Evolutionary conservation across 129 eudicot species (phyloP).

Genomic region (Sambucus nigra): DNA sequence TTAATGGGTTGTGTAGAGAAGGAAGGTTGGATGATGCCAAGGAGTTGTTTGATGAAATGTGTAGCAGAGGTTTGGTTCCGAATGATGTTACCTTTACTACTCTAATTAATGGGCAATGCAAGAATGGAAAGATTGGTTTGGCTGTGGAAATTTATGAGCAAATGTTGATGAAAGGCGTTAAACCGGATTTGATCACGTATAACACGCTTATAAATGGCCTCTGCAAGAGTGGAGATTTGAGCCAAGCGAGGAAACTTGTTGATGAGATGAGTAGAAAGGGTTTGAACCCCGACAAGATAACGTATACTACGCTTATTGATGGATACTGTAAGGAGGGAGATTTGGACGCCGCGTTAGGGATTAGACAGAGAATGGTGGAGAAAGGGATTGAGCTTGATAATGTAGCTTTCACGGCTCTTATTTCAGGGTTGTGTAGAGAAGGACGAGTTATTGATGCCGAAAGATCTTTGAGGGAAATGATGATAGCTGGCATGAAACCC

Average conservation of each 20-base stretch:
- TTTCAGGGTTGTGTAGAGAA: slow-evolving; percentile 65
- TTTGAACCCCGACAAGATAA: slow-evolving; percentile 63
- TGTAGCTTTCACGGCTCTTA: slow-evolving; percentile 73
- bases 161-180: slow-evolving; percentile 44
- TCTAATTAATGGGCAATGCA: slow-evolving; percentile 66
- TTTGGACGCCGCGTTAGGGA: slow-evolving; percentile 41
- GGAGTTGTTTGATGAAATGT: slow-evolving; percentile 58
- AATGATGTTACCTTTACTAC: slow-evolving; percentile 71
- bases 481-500: slow-evolving; percentile 39
- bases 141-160: slow-evolving; percentile 51
- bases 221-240: slow-evolving; percentile 51
- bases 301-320: slow-evolving; percentile 68
- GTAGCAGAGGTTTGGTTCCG: slow-evolving; percentile 45
- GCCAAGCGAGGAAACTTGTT: slow-evolving; percentile 39
- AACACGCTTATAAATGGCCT: slow-evolving; percentile 64
- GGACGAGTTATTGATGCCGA: slow-evolving; percentile 55
- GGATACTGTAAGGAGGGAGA: slow-evolving; percentile 77
- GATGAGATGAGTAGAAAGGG: slow-evolving; percentile 51
- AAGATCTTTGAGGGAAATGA: slow-evolving; percentile 56
- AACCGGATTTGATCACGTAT: slow-evolving; percentile 63
- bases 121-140: slow-evolving; percentile 25
- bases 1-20: slow-evolving; percentile 53
- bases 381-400: slow-evolving; percentile 61
- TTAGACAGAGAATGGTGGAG: slow-evolving; percentile 36
- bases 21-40: slow-evolving; percentile 48